Evolutionary conservation across 495 filamentous ascomycete species (phyloP), one percentile per base, ranked within the genome.

Genomic region (Friedmanniomyces simplex): DNA sequence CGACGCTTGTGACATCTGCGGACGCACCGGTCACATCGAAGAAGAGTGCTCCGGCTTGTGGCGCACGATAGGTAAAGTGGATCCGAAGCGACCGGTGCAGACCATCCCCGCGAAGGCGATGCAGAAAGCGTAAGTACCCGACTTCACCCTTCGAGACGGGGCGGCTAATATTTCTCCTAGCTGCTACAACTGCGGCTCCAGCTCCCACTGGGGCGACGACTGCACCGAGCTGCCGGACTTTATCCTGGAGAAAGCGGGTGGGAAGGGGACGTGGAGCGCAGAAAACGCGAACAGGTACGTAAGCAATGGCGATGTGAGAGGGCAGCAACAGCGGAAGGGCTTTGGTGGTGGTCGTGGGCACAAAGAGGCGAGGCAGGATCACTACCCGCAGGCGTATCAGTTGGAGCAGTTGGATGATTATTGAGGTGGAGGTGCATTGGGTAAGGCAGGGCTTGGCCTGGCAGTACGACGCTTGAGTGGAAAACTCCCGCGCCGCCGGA

Each of bases 121-220:
- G 52, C n/a, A 24, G 14, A 45, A 42, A 14, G 52, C 52, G 25
- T 43, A 16, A 43, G 39, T 6, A 20, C 28, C 10, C 10, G 28
- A 32, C 28, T 32, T 32, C 10, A 32, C 28, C 28, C 28, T 4
- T 32, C 4, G 10, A 32, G 3, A 3, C 28, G 4, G 13, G 4
- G 13, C 14, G 13, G 39, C 39, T 43, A 43, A 43, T 13, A 37
- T n/a, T 43, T 5, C 14, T 43, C 3, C 28, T 5, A 43, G 47
- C 34, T 61, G 59, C 54, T 61, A 61, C 55, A 57, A 61, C 21
- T 61, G 59, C 49, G 59, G 59, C 5, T 39, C 58, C 11, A 18
- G 41, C 18, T 10, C 10, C 3, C 59, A 61, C 41, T 61, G 53
- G 53, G 59, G 59, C 21, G 54, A 61, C 36, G 54, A 61, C 28